A percentile compares a stretch with the other conserved stretches of the same genome.
These are phyloP conservation scores for Ophiostoma novo-ulmi DNA, from an alignment of 2,329 filamentous ascomycete species.

Conservation along the genomic window DNA sequence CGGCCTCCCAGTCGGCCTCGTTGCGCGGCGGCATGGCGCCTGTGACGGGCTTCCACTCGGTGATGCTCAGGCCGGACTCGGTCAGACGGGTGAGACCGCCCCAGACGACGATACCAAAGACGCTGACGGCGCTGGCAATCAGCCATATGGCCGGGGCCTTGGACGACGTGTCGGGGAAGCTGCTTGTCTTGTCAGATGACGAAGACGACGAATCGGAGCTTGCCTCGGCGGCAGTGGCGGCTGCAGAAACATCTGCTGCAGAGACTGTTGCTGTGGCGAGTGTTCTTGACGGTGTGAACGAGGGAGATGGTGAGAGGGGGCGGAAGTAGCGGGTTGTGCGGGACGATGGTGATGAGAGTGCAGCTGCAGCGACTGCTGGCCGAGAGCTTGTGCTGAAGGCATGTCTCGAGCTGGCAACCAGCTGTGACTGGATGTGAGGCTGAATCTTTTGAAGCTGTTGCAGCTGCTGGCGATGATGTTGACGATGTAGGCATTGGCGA, in stretches of 20 bases:
- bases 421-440: background rate
- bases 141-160: conserved; percentile 88
- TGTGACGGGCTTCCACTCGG: conserved; percentile 96
- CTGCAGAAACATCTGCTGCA: conserved; percentile 22
- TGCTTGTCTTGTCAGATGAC: conserved; percentile 33
- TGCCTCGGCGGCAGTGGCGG: conserved; percentile 17
- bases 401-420: conserved; percentile 1
- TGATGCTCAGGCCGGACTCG: conserved; percentile 95
- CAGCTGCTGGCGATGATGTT: conserved; percentile 24
- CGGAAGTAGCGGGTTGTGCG: background rate
- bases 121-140: conserved; percentile 80
- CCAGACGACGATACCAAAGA: conserved; percentile 95
- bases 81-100: conserved; percentile 90
- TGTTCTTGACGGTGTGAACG: background rate
- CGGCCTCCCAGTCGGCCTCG: conserved; percentile 77
- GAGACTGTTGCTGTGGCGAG: conserved; percentile 22
- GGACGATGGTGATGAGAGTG: background rate
- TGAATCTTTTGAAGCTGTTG: conserved; percentile 11
- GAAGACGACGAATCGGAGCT: conserved; percentile 28
- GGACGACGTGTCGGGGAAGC: conserved; percentile 58
- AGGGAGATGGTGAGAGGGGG: background rate
- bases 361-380: background rate
- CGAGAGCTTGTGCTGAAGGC: conserved; percentile 13
- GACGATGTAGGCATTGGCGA: conserved; percentile 44
- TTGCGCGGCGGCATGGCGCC: conserved; percentile 81